Evolutionary conservation across 2,329 filamentous ascomycete species (phyloP).

Genomic region (Thielaviopsis cerberus): DNA sequence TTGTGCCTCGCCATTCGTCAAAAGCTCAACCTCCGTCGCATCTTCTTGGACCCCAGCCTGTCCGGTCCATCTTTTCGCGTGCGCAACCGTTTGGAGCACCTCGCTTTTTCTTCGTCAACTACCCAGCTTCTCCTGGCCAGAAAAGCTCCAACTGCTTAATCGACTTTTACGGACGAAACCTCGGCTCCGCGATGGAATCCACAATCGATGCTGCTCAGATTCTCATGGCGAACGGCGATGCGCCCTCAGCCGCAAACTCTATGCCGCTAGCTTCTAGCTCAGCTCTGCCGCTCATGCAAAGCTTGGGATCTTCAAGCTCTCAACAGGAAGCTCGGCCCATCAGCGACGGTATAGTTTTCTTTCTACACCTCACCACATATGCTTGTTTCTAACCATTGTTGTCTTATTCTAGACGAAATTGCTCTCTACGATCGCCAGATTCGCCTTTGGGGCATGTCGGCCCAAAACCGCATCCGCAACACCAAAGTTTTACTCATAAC

Average conservation of each 20-base stretch:
- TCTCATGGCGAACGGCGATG: neutral
- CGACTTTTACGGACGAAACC: no score
- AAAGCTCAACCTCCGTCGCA: no score
- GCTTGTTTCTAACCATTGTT: neutral
- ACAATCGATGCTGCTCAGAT: neutral
- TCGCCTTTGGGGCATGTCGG: slow-evolving; percentile 87
- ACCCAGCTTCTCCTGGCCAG: no score
- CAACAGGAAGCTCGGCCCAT: neutral
- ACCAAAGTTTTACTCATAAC: slow-evolving; percentile 81
- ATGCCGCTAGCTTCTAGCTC: neutral
- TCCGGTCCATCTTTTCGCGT: no score
- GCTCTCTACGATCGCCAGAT: slow-evolving; percentile 96
- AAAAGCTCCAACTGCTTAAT: no score
- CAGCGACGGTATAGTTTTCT: neutral
- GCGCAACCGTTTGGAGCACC: no score
- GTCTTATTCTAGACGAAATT: slow-evolving; percentile 54
- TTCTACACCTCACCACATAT: neutral
- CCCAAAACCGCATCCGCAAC: slow-evolving; percentile 77
- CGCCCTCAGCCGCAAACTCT: neutral
- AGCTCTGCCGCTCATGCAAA: neutral
- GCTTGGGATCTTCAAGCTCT: neutral
- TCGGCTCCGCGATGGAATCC: neutral
- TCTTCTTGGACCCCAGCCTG: no score
- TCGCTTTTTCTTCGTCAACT: no score
- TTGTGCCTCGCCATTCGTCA: no score